phyloP scores from a whole-genome alignment of 768 basidiomycete genomes.

The Suillus brevipes region DNA sequence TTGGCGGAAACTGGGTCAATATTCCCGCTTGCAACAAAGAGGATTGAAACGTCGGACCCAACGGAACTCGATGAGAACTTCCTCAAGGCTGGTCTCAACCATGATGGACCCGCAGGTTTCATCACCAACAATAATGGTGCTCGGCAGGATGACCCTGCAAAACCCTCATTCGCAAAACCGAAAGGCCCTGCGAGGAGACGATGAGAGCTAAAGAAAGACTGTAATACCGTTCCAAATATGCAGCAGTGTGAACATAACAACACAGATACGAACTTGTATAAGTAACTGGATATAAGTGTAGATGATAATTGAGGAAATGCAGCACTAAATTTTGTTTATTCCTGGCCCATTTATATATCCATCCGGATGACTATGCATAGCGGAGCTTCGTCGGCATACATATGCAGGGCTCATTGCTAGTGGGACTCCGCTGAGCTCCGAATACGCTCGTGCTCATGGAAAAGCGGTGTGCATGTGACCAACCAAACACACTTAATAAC shows the following conservation, averaged over 20 bases:
- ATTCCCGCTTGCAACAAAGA: constrained; percentile 50
- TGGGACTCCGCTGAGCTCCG: constrained; percentile 30
- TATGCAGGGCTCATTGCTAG: neutral
- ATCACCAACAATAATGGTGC: constrained; percentile 14
- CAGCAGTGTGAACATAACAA: neutral
- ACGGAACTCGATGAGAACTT: constrained; percentile 65
- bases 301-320: neutral
- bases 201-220: constrained; percentile 16
- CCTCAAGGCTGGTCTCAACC: constrained; percentile 58
- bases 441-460: neutral
- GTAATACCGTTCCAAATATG: neutral
- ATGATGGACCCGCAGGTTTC: constrained; percentile 17
- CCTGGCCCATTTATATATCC: neutral
- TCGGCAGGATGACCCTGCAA: constrained; percentile 20
- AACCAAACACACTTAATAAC: neutral
- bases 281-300: neutral
- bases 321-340: neutral
- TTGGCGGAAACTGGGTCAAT: constrained; percentile 44
- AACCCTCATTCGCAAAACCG: constrained; percentile 65
- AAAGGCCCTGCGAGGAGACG: constrained; percentile 65
- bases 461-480: constrained; percentile 12
- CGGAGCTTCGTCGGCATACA: neutral
- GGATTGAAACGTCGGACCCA: constrained; percentile 84
- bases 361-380: neutral
- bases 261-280: neutral